Evolutionary conservation across 2,329 filamentous ascomycete species (phyloP).

Genomic region (Diaporthe sp.): DNA sequence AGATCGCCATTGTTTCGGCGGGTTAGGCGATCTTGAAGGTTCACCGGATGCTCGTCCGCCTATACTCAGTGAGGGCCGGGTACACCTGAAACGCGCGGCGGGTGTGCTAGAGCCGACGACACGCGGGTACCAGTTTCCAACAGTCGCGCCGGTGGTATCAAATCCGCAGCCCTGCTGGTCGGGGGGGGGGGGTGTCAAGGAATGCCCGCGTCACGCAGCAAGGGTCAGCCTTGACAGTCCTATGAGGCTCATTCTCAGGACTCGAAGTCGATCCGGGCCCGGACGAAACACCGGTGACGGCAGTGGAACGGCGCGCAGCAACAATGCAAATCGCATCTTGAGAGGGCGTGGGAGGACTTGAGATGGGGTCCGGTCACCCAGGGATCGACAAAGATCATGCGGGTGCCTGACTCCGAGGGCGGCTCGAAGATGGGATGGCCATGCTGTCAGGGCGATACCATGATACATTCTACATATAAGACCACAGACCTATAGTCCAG

Average conservation of each 20-base stretch:
- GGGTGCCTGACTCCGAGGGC: constrained; percentile 30
- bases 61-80: constrained; percentile 9
- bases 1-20: constrained; percentile 11
- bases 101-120: constrained; percentile 12
- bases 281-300: constrained; percentile 20
- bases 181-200: not conserved
- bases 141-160: constrained; percentile 17
- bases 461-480: not conserved
- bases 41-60: constrained; percentile 2
- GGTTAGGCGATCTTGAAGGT: constrained; percentile 22
- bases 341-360: not conserved
- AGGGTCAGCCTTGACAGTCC: constrained; percentile 6
- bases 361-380: constrained; percentile 3
- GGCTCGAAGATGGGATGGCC: constrained; percentile 26
- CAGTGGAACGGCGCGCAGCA: constrained; percentile 8
- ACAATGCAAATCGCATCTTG: constrained; percentile 1
- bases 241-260: constrained; percentile 5
- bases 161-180: not conserved
- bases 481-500: constrained; percentile 24
- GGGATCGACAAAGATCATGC: constrained; percentile 8
- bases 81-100: constrained; percentile 30
- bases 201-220: not conserved
- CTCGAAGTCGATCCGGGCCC: constrained; percentile 1
- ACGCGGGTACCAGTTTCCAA: constrained; percentile 3
- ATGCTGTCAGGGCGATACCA: constrained; percentile 10